Base-by-base conservation (phyloP, 1,284 basidiomycete genomes). In the Coriolopsis trogii region DNA sequence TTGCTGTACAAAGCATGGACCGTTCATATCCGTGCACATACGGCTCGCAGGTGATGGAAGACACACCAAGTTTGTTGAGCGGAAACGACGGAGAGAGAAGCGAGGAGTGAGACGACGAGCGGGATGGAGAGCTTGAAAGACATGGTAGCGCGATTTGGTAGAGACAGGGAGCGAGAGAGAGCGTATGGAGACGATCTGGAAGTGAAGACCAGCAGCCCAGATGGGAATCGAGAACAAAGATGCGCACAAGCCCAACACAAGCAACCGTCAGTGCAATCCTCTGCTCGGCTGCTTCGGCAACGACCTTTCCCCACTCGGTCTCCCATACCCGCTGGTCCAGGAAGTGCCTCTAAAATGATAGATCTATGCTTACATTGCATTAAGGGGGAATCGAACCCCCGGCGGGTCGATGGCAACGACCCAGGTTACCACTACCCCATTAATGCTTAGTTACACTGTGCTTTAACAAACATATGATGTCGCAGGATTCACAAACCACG, bases 321-420 rank as follows among this genome's bases (percentile, higher is more conserved):
- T 28, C 29, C 29, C 6, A 37, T 20, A 31, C 34, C 41, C 41
- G 41, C 28, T n/a, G n/a, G 10, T 28, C 29, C 16, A 12, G 7
- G 24, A 41, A 6, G 4, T 7, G 33, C n/a, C 18, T 6, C 6
- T 24, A 41, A 33, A 12, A 37, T 3, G 31, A 46, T 18, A 24
- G 6, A 12, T 26, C 23, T 20, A 16, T 4, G 15, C 6, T 7
- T 25, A 28, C 6, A 26, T 24, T 66, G 82, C 84, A 85, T 84
- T 82, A 85, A 85, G 82, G 63, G 83, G 81, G 83, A 85, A 85
- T 87, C 80, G 82, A 86, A 85, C 83, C 78, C 82, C 81, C 82
- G 82, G 83, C 82, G 82, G 83, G 82, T 84, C 69, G 69, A 75
- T 76, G 63, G 54, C 58, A 59, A 59, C 58, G 58, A 59, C 58